Evolutionary conservation across 2,329 filamentous ascomycete species (phyloP).

Genomic region (Nothomitra cinnamomea): DNA sequence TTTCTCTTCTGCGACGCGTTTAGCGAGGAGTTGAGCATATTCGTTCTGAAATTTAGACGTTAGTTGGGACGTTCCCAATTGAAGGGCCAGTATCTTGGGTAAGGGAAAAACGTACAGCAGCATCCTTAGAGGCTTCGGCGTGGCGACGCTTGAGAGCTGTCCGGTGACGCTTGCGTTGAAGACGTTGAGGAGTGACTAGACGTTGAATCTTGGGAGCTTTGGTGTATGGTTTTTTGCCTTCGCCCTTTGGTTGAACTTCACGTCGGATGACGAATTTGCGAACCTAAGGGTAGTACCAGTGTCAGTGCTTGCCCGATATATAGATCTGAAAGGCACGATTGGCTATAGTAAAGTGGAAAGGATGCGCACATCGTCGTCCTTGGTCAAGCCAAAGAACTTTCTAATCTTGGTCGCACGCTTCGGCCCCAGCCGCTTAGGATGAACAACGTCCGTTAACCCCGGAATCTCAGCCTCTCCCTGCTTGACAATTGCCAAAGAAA

Average conservation of each 20-base stretch:
- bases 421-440: constrained; percentile 98
- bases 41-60: constrained; percentile 49
- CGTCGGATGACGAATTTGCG: constrained; percentile 99
- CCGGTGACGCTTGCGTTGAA: constrained; percentile 99
- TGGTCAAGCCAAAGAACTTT: constrained; percentile 98
- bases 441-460: constrained; percentile 90
- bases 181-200: constrained; percentile 96
- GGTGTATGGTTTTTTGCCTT: constrained; percentile 97
- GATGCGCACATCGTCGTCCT: constrained; percentile 97
- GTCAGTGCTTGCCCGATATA: background rate
- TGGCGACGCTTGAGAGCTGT: constrained; percentile 97
- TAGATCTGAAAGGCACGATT: background rate
- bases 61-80: background rate
- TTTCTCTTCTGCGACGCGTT: constrained; percentile 95
- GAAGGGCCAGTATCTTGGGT: background rate
- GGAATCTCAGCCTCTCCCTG: constrained; percentile 90
- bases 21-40: constrained; percentile 89
- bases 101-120: constrained; percentile 57
- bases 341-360: constrained; percentile 18
- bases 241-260: constrained; percentile 90
- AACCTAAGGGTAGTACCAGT: constrained; percentile 39
- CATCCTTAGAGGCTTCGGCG: constrained; percentile 93
- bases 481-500: constrained; percentile 93
- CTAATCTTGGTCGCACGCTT: constrained; percentile 99
- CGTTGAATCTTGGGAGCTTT: constrained; percentile 99